Percentiles rank a stretch among this genome's conserved stretches.
These are phyloP conservation scores for Capsella rubella DNA, from an alignment of 441 rosid species.

Conservation along the genomic window DNA sequence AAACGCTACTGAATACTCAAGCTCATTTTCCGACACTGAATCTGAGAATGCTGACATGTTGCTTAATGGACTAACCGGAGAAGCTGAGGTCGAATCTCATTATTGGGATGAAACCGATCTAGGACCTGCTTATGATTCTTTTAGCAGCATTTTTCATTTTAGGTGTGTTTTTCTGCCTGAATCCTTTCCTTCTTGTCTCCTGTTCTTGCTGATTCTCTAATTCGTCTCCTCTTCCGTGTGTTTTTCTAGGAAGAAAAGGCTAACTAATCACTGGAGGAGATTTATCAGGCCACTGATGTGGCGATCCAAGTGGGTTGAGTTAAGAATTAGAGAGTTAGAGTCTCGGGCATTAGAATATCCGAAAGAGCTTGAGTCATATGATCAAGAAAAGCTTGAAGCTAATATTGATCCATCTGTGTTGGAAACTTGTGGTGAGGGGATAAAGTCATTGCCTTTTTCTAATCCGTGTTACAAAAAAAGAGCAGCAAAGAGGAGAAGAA, in stretches of 20 bases:
- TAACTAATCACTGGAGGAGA: conserved; percentile 85
- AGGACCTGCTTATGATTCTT: conserved; percentile 63
- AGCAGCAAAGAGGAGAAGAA: conserved; percentile 79
- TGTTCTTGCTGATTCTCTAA: conserved; percentile 15
- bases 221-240: not conserved
- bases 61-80: conserved; percentile 66
- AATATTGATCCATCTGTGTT: conserved; percentile 49
- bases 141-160: conserved; percentile 57
- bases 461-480: conserved; percentile 56
- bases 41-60: conserved; percentile 57
- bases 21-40: conserved; percentile 81
- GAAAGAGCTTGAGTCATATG: conserved; percentile 59
- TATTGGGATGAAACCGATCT: conserved; percentile 64
- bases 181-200: conserved; percentile 5
- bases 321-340: conserved; percentile 74
- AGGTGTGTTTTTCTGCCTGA: conserved; percentile 55
- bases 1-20: conserved; percentile 88
- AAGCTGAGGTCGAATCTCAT: conserved; percentile 84
- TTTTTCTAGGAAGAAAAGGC: conserved; percentile 77
- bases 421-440: conserved; percentile 61
- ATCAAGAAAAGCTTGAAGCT: conserved; percentile 56
- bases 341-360: conserved; percentile 68
- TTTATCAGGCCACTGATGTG: conserved; percentile 88
- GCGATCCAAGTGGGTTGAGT: conserved; percentile 93
- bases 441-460: conserved; percentile 73